These are phyloP conservation scores for Aspergillus alliaceus DNA, from an alignment of 2,329 filamentous ascomycete genomes.

Conservation along the genomic window DNA sequence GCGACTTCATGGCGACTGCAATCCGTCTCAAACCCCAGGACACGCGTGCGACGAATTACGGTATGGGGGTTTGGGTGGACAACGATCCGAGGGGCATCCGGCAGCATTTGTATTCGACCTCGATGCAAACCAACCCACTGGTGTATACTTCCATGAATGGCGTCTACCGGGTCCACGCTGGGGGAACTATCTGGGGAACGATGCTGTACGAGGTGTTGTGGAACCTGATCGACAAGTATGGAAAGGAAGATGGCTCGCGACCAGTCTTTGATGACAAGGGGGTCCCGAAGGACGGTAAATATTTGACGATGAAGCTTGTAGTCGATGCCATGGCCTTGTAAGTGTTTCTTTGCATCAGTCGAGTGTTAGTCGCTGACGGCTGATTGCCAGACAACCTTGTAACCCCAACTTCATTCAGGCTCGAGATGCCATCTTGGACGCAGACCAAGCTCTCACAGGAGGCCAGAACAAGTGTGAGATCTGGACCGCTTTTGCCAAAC, in stretches of 20 bases:
- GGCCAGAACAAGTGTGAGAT: slow-evolving; percentile 15
- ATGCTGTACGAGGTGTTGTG: slow-evolving; percentile 18
- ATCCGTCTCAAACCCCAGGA: slow-evolving; percentile 13
- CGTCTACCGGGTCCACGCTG: slow-evolving; percentile 3
- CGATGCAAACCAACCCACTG: slow-evolving; percentile 6
- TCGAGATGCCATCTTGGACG: slow-evolving; percentile 16
- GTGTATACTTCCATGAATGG: slow-evolving; percentile 10
- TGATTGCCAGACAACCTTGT: slow-evolving; percentile 12
- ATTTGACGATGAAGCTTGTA: slow-evolving; percentile 17
- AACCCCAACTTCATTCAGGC: slow-evolving; percentile 14
- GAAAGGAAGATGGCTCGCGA: slow-evolving; percentile 7
- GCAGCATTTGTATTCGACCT: slow-evolving; percentile 12
- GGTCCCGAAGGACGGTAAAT: slow-evolving; percentile 12
- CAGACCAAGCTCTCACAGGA: slow-evolving; percentile 10
- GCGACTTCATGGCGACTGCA: slow-evolving; percentile 16
- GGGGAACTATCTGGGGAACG: slow-evolving; percentile 13
- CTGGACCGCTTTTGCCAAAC: slow-evolving; percentile 17
- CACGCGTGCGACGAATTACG: slow-evolving; percentile 5
- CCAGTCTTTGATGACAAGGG: neutral
- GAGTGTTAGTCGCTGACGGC: neutral
- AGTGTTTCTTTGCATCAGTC: neutral
- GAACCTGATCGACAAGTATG: slow-evolving; percentile 18
- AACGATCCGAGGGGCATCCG: slow-evolving; percentile 8
- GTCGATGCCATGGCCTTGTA: slow-evolving; percentile 16
- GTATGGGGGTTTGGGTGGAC: slow-evolving; percentile 10